Percentiles rank a stretch among this genome's conserved stretches.
Conservation (phyloP, 2,329 filamentous ascomycete species). For the Aspergillus candidus region DNA sequence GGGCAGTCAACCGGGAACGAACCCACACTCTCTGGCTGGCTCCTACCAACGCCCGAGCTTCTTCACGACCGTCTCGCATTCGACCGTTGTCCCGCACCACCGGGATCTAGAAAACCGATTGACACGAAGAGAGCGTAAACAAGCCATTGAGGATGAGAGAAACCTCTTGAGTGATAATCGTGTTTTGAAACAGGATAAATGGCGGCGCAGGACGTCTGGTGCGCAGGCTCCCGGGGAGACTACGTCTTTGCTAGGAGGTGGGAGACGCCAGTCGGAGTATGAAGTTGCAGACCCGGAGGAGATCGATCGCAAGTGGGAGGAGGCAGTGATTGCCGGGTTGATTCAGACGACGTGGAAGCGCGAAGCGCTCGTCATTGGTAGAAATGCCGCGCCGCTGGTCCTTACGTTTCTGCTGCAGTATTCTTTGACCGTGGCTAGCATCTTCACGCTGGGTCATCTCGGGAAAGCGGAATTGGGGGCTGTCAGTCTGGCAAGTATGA, state of each 20-base stretch:
- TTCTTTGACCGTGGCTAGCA: constrained; percentile 73
- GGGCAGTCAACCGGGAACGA: constrained; percentile 31
- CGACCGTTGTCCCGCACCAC: constrained; percentile 56
- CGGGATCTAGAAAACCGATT: constrained; percentile 39
- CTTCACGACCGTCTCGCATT: constrained; percentile 65
- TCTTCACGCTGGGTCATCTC: constrained; percentile 71
- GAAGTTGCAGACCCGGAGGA: constrained; percentile 49
- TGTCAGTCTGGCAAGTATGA: constrained; percentile 68
- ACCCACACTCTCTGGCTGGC: constrained; percentile 49
- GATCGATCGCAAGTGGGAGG: constrained; percentile 72
- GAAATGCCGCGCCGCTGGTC: constrained; percentile 65
- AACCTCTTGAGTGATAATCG: constrained; percentile 55
- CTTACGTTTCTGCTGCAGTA: constrained; percentile 75
- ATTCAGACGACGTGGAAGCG: constrained; percentile 89
- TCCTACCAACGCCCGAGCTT: constrained; percentile 73
- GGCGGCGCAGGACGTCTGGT: constrained; percentile 7
- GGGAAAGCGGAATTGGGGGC: constrained; percentile 65
- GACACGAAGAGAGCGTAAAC: constrained; percentile 49
- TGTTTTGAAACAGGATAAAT: constrained; percentile 36
- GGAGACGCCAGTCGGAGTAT: constrained; percentile 41
- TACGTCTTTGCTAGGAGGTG: constrained; percentile 43
- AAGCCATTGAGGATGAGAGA: constrained; percentile 52
- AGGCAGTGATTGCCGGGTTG: constrained; percentile 70
- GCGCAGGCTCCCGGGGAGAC: constrained; percentile 34
- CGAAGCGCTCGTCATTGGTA: constrained; percentile 72